Base-by-base conservation (phyloP, 1,284 basidiomycete genomes). In the Naganishia liquefaciens region DNA sequence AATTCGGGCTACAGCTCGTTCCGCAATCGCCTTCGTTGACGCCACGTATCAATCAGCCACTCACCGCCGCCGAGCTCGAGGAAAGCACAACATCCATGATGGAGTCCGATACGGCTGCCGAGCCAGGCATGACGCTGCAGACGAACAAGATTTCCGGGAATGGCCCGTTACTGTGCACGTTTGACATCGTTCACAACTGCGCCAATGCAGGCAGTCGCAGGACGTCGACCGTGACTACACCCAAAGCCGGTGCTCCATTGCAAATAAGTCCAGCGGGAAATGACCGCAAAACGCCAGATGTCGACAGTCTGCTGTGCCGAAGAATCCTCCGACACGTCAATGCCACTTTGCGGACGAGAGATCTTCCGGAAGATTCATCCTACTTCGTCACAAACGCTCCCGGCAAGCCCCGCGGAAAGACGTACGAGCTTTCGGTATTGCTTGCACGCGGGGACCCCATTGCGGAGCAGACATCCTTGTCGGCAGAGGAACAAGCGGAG, bases 1-100 rank as follows among this genome's bases (percentile, higher is more conserved):
- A 95, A 73, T 79, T 96, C 54, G 91, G 93, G 5, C 83, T 96
- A n/a, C 85, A 86, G 69, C 81, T 92, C 60, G 81, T 82, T 2
- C 75, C 79, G 2, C 77, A 75, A 57, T 75, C 73, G 0, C 74
- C 74, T 0, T 74, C 74, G 0, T 55, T 69, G 62, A 73, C 71
- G 11, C 72, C 75, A 5, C 66, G 70, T 1, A 64, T 74, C 2
- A 70, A 74, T n/a, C 64, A 72, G 13, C 72, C 76, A 1, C 57
- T 73, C 15, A 65, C 71, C 6, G 69, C 69, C 2, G 67, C 68
- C 19, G 70, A 73, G 47, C 49, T 73, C 25, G 55, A 50, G 17
- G 30, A 51, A 4, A 65, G 55, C 4, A 65, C 53, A 30, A 33
- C 49, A 2, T 58, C 64, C 19, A 61, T 58, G 43, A 19, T 40